Base-by-base conservation (phyloP, 306 rosid species). In the Luffa acutangula region DNA sequence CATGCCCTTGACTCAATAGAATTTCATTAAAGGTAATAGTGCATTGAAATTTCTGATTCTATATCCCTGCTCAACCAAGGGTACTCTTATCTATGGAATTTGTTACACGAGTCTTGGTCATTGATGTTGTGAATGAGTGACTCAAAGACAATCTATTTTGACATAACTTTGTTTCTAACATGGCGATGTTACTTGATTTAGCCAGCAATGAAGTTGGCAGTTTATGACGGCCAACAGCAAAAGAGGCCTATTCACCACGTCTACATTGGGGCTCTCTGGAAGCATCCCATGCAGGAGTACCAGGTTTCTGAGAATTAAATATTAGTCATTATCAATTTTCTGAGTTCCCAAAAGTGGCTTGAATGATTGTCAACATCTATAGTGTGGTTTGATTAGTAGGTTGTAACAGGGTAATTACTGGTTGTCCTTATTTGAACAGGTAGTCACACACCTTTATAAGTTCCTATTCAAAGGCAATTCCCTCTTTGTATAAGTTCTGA, bases 161-260 rank as follows among this genome's bases (percentile, higher is more conserved):
- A 89, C 74, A 87, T 65, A 41, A 83, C 88, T 83, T 89, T 90
- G 77, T 84, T 84, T 82, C 64, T 82, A 62, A 85, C 53, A 79
- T 56, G 81, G 80, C 86, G 83, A 80, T 81, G 82, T 82, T 87
- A 82, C 84, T 87, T 45, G 89, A 76, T 77, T 79, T 87, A 80
- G 77, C 82, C 43, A 64, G 75, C 39, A 85, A 85, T 64, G 90
- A 86, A 80, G 75, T 76, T 37, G 86, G 85, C 41, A 81, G 89
- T 85, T 87, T 89, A 81, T 75, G 77, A 80, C 79, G 80, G 76
- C 77, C 45, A 37, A 73, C 84, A 82, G 59, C 20, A 52, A 94
- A 94, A 94, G 79, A 94, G 90, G 84, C 89, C 85, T 85, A 92
- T 93, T 20, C 57, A 93, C 96, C 49, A 92, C 96, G 90, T 89